These are phyloP conservation scores for Macrotyloma uniflorum DNA, from an alignment of 306 rosid genomes.

Conservation along the genomic window DNA sequence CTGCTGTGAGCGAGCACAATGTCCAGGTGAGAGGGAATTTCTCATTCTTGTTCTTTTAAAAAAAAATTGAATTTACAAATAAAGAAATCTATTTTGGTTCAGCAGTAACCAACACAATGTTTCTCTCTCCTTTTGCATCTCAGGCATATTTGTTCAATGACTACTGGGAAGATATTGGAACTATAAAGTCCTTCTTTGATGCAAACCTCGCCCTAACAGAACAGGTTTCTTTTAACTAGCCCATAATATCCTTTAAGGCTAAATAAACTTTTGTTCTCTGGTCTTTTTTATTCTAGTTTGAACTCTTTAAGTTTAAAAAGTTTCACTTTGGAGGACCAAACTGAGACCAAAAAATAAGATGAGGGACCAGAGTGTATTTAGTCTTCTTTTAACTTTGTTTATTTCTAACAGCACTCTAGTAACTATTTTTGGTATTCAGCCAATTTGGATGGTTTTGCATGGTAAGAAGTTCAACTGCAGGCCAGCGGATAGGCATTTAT, in stretches of 20 bases:
- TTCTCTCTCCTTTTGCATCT: slow-evolving; percentile 34
- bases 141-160: slow-evolving; percentile 96
- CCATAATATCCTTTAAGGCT: neutral
- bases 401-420: neutral
- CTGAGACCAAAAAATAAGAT: neutral
- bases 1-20: slow-evolving; percentile 82
- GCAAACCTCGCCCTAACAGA: slow-evolving; percentile 94
- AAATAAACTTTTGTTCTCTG: neutral
- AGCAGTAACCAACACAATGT: neutral
- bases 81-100: neutral
- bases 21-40: slow-evolving; percentile 71
- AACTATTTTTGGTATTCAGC: neutral
- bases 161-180: slow-evolving; percentile 99
- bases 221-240: slow-evolving; percentile 55
- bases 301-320: neutral
- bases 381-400: neutral
- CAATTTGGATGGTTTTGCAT: slow-evolving; percentile 24
- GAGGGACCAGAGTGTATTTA: too few relatives aligned
- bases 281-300: too few relatives aligned
- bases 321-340: neutral
- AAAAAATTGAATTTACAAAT: neutral
- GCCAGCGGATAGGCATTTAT: neutral
- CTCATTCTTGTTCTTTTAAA: neutral
- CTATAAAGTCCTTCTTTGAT: slow-evolving; percentile 86
- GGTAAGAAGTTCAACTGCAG: slow-evolving; percentile 30